Conservation (phyloP, 352 stramenopile genomes). For the Phytophthora pluvialis region DNA sequence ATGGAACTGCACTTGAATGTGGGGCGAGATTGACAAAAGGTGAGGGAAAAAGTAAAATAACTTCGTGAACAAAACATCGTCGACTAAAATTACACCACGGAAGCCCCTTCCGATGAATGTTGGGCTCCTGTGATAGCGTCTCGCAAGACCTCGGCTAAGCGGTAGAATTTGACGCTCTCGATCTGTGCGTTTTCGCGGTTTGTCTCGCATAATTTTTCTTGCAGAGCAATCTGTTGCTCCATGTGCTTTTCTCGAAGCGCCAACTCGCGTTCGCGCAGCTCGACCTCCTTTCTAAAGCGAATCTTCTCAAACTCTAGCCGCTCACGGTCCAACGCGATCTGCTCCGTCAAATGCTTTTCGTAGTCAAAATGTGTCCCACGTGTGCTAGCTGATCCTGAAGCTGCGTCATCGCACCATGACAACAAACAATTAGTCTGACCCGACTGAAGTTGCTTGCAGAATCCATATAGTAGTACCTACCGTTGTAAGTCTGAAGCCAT, state of each 20-base stretch:
- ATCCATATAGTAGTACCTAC: conserved; percentile 16
- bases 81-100: conserved; percentile 42
- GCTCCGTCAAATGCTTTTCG: conserved; percentile 76
- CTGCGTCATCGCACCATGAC: conserved; percentile 6
- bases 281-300: conserved; percentile 78
- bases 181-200: conserved; percentile 51
- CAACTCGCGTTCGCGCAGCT: conserved; percentile 72
- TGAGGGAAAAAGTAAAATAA: neutral
- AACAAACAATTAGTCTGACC: neutral
- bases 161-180: conserved; percentile 63
- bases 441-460: neutral
- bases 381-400: conserved; percentile 19
- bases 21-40: no score
- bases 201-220: conserved; percentile 61
- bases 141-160: conserved; percentile 65
- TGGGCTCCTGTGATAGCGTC: conserved; percentile 51
- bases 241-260: conserved; percentile 69
- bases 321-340: conserved; percentile 75
- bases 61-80: neutral
- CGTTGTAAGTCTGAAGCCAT: conserved; percentile 30
- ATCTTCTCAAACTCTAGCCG: conserved; percentile 75
- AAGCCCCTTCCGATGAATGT: conserved; percentile 36
- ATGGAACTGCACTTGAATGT: conserved; percentile 2
- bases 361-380: conserved; percentile 66
- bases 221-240: conserved; percentile 61